Percentiles rank a stretch among this genome's conserved stretches.
phyloP scores from a whole-genome alignment of 2,329 filamentous ascomycete species.

The Ceratocystis colombiana region DNA sequence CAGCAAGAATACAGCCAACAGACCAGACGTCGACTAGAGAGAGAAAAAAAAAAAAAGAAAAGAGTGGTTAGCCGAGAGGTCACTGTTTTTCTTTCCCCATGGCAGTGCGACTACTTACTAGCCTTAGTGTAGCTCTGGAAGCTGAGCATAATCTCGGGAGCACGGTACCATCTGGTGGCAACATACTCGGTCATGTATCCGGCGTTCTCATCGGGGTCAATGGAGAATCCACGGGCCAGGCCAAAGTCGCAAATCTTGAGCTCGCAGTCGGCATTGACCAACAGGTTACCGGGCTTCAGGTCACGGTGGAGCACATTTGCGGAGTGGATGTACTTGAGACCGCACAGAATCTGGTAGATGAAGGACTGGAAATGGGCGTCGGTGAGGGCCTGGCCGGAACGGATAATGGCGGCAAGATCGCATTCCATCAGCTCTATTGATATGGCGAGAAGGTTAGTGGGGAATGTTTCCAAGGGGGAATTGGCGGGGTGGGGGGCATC shows the following conservation, averaged over 20 bases:
- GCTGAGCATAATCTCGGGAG: constrained; percentile 97
- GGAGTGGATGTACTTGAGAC: constrained; percentile 97
- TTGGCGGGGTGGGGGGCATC: neutral
- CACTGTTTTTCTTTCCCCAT: neutral
- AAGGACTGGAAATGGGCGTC: constrained; percentile 99
- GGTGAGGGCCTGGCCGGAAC: constrained; percentile 91
- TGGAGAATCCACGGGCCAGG: constrained; percentile 87
- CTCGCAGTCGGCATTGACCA: constrained; percentile 98
- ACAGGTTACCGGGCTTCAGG: constrained; percentile 89
- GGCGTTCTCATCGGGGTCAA: constrained; percentile 95
- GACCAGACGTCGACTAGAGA: constrained; percentile 91
- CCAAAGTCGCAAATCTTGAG: constrained; percentile 99
- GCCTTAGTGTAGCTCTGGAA: constrained; percentile 99
- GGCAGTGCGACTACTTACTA: constrained; percentile 56
- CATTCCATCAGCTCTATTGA: constrained; percentile 91
- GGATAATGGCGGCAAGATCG: constrained; percentile 93
- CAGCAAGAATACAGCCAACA: constrained; percentile 92
- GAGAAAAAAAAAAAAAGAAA: neutral
- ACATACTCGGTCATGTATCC: constrained; percentile 99
- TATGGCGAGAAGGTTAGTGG: neutral
- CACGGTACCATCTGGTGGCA: constrained; percentile 87
- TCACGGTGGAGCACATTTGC: constrained; percentile 96
- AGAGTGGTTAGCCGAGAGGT: no score
- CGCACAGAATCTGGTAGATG: constrained; percentile 98
- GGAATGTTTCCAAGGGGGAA: neutral